Evolutionary conservation across 1,284 basidiomycete species (phyloP).

Genomic region (Austropuccinia psidii): DNA sequence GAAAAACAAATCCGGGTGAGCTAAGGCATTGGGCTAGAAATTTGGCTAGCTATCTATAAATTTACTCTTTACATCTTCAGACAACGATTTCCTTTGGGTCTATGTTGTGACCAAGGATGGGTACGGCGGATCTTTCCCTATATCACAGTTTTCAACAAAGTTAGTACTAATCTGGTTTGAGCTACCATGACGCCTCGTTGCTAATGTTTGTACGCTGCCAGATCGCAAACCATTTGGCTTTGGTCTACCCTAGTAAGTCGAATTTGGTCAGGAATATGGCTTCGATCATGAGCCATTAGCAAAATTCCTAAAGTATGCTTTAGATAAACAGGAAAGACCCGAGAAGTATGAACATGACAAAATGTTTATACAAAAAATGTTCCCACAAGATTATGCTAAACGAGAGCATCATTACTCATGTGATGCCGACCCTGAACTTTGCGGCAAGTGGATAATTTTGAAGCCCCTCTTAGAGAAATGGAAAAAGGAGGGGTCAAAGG

Average conservation of each 20-base stretch:
- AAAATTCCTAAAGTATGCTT: too few relatives aligned
- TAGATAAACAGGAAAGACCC: constrained; percentile 23
- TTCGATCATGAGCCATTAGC: too few relatives aligned
- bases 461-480: constrained; percentile 27
- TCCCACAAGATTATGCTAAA: not conserved
- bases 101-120: constrained; percentile 31
- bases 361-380: constrained; percentile 31
- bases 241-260: constrained; percentile 20
- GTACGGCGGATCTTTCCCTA: constrained; percentile 20
- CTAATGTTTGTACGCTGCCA: not conserved
- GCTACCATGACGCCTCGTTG: not conserved
- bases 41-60: too few relatives aligned
- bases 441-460: constrained; percentile 33
- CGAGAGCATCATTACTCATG: not conserved
- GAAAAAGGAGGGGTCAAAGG: constrained; percentile 27
- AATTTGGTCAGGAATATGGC: too few relatives aligned
- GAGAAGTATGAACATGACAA: constrained; percentile 27
- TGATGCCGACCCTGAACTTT: constrained; percentile 26
- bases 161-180: not conserved
- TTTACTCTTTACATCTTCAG: too few relatives aligned
- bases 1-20: constrained; percentile 4
- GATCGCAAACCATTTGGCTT: constrained; percentile 29
- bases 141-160: constrained; percentile 19
- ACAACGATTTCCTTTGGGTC: not conserved
- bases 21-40: too few relatives aligned